A percentile compares a stretch with the other conserved stretches of the same genome.
Evolutionary conservation across 495 filamentous ascomycete species (phyloP).

Genomic region (Jackrogersella multiformis): DNA sequence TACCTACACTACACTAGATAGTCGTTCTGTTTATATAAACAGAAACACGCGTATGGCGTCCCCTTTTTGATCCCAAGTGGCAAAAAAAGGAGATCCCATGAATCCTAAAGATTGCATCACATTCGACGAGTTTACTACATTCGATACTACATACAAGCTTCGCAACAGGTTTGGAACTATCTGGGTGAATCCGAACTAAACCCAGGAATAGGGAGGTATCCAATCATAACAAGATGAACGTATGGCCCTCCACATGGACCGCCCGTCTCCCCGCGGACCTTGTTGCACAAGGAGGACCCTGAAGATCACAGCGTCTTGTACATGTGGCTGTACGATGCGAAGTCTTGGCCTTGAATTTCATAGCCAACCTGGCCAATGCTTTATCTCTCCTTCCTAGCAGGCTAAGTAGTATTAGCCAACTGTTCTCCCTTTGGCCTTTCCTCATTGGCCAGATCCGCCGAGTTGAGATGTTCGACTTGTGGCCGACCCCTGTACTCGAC

Average conservation of each 20-base stretch:
- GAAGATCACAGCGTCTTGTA: conserved; percentile 42
- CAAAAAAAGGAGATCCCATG: conserved; percentile 34
- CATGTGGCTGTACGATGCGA: conserved; percentile 43
- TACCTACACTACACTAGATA: not conserved
- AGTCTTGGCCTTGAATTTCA: conserved; percentile 36
- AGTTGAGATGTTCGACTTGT: conserved; percentile 26
- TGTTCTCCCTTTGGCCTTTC: conserved; percentile 4
- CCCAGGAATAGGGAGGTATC: conserved; percentile 19
- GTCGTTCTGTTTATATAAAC: conserved; percentile 41
- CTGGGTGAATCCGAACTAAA: conserved; percentile 30
- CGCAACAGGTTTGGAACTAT: conserved; percentile 27
- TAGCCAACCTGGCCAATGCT: conserved; percentile 39
- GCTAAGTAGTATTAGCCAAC: conserved; percentile 20
- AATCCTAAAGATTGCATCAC: conserved; percentile 40
- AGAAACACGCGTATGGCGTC: conserved; percentile 31
- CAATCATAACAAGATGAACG: conserved; percentile 31
- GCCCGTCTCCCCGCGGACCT: conserved; percentile 41
- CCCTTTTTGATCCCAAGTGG: conserved; percentile 29
- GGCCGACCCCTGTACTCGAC: conserved; percentile 28
- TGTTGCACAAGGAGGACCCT: conserved; percentile 41
- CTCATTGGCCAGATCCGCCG: conserved; percentile 26
- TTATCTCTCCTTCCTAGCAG: conserved; percentile 7
- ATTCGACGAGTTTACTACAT: conserved; percentile 2
- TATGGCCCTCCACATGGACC: conserved; percentile 26
- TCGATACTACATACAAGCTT: conserved; percentile 6